Conservation (phyloP, 352 stramenopile genomes). For the Pythium plurisporium region DNA sequence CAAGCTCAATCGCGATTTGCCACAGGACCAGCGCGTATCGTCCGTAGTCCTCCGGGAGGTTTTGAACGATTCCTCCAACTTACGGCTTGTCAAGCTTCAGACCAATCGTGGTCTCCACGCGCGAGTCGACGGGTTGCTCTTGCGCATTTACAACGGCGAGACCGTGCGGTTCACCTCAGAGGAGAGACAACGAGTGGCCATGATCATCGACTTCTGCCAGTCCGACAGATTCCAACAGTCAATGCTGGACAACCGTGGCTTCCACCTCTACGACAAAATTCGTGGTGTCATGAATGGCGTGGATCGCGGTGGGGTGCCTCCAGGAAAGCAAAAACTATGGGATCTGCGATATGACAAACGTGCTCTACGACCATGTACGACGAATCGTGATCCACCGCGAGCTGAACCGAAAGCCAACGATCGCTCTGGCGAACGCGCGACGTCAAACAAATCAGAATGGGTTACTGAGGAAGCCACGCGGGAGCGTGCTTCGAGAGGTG, state of each 20-base stretch:
- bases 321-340: not conserved
- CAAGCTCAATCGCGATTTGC: slow-evolving; percentile 6
- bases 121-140: slow-evolving; percentile 1
- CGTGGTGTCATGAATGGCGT: not conserved
- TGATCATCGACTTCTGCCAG: slow-evolving; percentile 3
- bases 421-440: no score
- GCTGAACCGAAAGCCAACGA: no score
- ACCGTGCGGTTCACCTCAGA: not conserved
- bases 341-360: not conserved
- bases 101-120: slow-evolving; percentile 5
- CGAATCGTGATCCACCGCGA: no score
- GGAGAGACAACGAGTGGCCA: not conserved
- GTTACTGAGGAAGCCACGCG: no score
- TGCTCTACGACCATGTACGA: not conserved
- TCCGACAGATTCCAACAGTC: slow-evolving; percentile 3
- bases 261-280: slow-evolving; percentile 5
- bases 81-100: not conserved
- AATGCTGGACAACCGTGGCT: not conserved
- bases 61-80: slow-evolving; percentile 6
- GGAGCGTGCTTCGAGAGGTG: no score
- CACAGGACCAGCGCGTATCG: not conserved
- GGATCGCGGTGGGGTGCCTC: not conserved
- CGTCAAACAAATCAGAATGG: no score
- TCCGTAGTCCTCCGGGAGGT: not conserved
- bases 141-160: not conserved